These are phyloP conservation scores for Boletus sp. DNA, from an alignment of 768 basidiomycete species.

Conservation along the genomic window DNA sequence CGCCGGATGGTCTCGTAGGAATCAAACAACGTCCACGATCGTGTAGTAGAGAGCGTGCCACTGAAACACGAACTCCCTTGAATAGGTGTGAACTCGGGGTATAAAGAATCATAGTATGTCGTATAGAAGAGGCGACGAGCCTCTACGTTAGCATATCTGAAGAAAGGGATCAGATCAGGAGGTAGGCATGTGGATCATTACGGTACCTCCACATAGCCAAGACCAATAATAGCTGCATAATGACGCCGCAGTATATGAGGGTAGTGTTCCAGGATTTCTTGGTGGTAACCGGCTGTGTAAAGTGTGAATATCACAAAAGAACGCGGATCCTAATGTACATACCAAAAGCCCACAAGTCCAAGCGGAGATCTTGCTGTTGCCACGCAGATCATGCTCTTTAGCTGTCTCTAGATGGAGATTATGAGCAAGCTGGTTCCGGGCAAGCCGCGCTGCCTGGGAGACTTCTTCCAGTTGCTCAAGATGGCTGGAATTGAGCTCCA, in stretches of 20 bases:
- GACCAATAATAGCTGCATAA: slow-evolving; percentile 47
- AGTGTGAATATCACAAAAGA: slow-evolving; percentile 8
- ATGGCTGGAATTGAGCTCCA: slow-evolving; percentile 41
- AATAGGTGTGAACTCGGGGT: slow-evolving; percentile 65
- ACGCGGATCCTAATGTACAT: slow-evolving; percentile 15
- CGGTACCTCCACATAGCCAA: slow-evolving; percentile 60
- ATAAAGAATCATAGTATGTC: slow-evolving; percentile 76
- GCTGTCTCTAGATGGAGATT: slow-evolving; percentile 41
- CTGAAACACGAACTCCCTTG: slow-evolving; percentile 27
- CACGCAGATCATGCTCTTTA: slow-evolving; percentile 36
- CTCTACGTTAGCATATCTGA: slow-evolving; percentile 45
- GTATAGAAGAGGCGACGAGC: slow-evolving; percentile 64
- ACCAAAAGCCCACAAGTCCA: slow-evolving; percentile 42
- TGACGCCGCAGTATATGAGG: slow-evolving; percentile 36
- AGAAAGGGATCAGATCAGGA: slow-evolving; percentile 9
- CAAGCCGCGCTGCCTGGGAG: slow-evolving; percentile 51
- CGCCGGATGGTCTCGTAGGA: slow-evolving; percentile 38
- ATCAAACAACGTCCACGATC: slow-evolving; percentile 38
- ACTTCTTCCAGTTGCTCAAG: slow-evolving; percentile 51
- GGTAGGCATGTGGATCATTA: slow-evolving; percentile 1
- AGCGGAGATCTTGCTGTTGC: slow-evolving; percentile 34
- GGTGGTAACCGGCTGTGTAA: slow-evolving; percentile 17
- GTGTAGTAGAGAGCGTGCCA: slow-evolving; percentile 36
- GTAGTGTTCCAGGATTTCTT: slow-evolving; percentile 26
- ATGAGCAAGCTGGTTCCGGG: slow-evolving; percentile 44